Evolutionary conservation across 768 basidiomycete species (phyloP).

Genomic region (Mycena rebaudengoi): DNA sequence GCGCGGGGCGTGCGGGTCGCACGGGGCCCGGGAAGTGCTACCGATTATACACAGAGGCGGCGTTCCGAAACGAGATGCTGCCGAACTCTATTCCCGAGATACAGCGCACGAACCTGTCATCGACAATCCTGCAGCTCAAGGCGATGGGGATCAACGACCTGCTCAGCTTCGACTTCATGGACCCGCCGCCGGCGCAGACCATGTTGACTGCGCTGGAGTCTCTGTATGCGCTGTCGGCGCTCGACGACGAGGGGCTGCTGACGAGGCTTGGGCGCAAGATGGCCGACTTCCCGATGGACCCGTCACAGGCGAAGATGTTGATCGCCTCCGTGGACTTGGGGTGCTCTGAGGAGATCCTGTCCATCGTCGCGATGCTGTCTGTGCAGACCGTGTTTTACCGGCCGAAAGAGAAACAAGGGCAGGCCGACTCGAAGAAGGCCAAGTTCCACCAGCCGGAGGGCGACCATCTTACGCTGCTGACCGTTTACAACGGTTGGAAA

Average conservation of each 20-base stretch:
- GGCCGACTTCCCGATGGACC: constrained; percentile 99
- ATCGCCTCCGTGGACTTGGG: constrained; percentile 97
- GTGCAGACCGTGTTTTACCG: constrained; percentile 97
- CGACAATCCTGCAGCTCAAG: constrained; percentile 94
- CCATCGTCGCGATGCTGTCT: constrained; percentile 96
- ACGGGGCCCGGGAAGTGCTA: constrained; percentile 99
- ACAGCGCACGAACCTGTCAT: constrained; percentile 91
- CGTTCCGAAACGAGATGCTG: constrained; percentile 98
- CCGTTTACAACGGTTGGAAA: constrained; percentile 99
- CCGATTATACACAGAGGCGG: constrained; percentile 96
- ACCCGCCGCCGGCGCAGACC: constrained; percentile 95
- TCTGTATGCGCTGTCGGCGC: constrained; percentile 92
- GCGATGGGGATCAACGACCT: constrained; percentile 99
- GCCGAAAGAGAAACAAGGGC: constrained; percentile 99
- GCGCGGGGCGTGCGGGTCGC: constrained; percentile 95
- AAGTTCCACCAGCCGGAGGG: constrained; percentile 99
- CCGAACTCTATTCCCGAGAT: constrained; percentile 98
- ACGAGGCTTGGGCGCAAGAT: constrained; percentile 97
- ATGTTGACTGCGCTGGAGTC: constrained; percentile 97
- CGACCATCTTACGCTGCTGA: constrained; percentile 89
- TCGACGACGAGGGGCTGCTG: constrained; percentile 95
- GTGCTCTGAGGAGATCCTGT: constrained; percentile 97
- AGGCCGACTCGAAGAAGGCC: constrained; percentile 99
- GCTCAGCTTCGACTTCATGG: constrained; percentile 99
- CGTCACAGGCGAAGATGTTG: constrained; percentile 95